phyloP scores from a whole-genome alignment of 2,329 filamentous ascomycete genomes.

The Aschersonia sp. region DNA sequence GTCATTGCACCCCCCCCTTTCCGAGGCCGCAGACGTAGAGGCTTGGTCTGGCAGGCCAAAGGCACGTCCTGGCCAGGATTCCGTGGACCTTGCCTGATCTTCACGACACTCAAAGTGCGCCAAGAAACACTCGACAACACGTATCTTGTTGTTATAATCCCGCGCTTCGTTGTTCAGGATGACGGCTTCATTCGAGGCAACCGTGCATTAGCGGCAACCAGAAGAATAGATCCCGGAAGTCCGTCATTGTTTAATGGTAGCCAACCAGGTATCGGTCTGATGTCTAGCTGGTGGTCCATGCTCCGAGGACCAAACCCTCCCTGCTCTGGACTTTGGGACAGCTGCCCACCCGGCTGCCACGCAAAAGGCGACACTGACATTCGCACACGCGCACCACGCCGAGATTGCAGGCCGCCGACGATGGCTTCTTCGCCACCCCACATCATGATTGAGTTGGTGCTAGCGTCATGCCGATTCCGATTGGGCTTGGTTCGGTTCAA shows the following conservation, averaged over 20 bases:
- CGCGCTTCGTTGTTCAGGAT: background rate
- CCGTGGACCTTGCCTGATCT: too few species aligned
- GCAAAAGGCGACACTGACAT: background rate
- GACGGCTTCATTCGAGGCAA: background rate
- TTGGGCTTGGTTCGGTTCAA: too few species aligned
- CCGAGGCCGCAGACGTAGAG: too few species aligned
- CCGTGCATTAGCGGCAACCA: conserved; percentile 19
- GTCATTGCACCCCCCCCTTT: too few species aligned
- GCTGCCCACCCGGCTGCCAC: background rate
- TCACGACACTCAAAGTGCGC: too few species aligned
- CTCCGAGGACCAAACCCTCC: background rate
- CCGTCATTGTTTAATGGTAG: conserved; percentile 8
- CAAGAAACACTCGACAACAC: too few species aligned
- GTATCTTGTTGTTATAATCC: too few species aligned
- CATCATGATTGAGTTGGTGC: too few species aligned
- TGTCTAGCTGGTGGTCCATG: background rate
- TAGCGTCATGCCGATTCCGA: too few species aligned
- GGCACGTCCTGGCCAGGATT: too few species aligned
- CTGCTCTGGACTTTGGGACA: background rate
- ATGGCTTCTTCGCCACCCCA: background rate
- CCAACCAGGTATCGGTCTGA: conserved; percentile 11
- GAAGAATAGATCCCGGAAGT: conserved; percentile 17
- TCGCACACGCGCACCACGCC: background rate
- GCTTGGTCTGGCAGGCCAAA: too few species aligned
- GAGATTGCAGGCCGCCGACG: background rate